Conservation (phyloP, 257 asterid genomes). For the Fraxinus excelsior region DNA sequence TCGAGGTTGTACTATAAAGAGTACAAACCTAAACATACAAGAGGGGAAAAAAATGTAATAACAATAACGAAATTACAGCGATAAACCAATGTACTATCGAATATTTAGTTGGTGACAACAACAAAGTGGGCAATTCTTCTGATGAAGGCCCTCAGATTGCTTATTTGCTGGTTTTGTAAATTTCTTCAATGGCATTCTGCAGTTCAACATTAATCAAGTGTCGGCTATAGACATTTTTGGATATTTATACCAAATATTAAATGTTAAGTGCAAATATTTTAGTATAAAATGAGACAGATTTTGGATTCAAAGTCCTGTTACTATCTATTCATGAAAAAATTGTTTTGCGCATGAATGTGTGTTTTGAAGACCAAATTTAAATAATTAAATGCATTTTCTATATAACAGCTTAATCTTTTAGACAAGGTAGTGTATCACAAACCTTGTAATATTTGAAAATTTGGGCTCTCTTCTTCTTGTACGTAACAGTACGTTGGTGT, state of each 20-base stretch:
- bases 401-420: too few relatives aligned
- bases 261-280: too few relatives aligned
- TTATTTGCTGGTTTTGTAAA: conserved; percentile 59
- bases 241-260: neutral
- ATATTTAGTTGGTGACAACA: neutral
- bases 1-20: neutral
- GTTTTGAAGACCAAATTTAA: too few relatives aligned
- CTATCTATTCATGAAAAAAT: too few relatives aligned
- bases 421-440: too few relatives aligned
- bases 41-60: neutral
- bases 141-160: conserved; percentile 3
- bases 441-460: too few relatives aligned
- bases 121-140: neutral
- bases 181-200: conserved; percentile 59
- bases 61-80: neutral
- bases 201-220: conserved; percentile 17
- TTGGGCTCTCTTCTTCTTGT: too few relatives aligned
- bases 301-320: too few relatives aligned
- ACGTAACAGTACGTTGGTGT: too few relatives aligned
- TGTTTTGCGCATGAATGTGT: too few relatives aligned
- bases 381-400: too few relatives aligned
- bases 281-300: too few relatives aligned
- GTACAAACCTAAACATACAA: neutral
- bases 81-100: neutral
- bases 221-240: conserved; percentile 13